Conservation (phyloP, 2,329 filamentous ascomycete genomes). For the Gyromitra esculenta region DNA sequence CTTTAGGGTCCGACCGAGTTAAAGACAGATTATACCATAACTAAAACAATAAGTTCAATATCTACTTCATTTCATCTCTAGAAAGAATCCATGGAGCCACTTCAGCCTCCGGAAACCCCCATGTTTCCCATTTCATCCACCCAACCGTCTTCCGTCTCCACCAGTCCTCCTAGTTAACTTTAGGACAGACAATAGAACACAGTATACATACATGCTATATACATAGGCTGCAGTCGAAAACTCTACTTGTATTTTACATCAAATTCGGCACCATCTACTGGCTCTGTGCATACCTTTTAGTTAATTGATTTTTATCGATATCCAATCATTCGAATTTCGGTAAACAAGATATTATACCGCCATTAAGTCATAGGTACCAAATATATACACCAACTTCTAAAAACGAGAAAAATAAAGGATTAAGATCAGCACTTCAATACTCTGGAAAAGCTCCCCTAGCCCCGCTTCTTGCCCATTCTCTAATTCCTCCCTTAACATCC, state of each 20-base stretch:
- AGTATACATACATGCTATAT: too few species aligned
- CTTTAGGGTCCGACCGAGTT: too few species aligned
- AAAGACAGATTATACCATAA: too few species aligned
- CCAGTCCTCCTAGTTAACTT: background rate
- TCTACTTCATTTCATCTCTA: too few species aligned
- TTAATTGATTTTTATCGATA: background rate
- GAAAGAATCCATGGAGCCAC: background rate
- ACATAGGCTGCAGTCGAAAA: too few species aligned
- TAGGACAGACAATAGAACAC: too few species aligned
- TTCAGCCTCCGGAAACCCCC: background rate
- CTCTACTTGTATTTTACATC: too few species aligned
- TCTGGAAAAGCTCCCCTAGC: constrained; percentile 71
- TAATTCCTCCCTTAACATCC: constrained; percentile 77
- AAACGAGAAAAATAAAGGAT: background rate
- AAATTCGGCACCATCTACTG: background rate
- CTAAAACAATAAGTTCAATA: too few species aligned
- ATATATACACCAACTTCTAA: background rate
- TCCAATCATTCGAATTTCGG: background rate
- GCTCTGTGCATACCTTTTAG: background rate
- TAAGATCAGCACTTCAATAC: constrained; percentile 61
- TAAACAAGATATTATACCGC: background rate
- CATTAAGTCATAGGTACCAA: background rate
- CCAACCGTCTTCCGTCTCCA: background rate
- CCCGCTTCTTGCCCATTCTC: constrained; percentile 72
- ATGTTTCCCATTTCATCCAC: background rate